A percentile compares a stretch with the other conserved stretches of the same genome.
phyloP scores from a whole-genome alignment of 2,329 filamentous ascomycete genomes.

The Penicillium sp. region DNA sequence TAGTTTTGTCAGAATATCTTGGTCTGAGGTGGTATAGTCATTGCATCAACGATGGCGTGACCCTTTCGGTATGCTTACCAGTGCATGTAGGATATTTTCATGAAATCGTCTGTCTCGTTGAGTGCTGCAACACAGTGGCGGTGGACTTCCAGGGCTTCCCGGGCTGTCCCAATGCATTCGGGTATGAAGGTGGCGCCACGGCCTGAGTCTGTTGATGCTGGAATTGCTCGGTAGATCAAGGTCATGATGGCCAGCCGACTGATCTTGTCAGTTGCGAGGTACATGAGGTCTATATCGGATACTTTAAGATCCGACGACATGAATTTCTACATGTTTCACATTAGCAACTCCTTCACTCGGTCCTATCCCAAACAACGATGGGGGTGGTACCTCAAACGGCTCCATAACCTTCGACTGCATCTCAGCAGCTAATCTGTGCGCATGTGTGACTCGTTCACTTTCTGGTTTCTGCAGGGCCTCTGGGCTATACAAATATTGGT shows the following conservation, averaged over 20 bases:
- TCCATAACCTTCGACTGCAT: constrained; percentile 31
- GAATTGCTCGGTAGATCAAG: constrained; percentile 44
- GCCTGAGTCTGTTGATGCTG: constrained; percentile 26
- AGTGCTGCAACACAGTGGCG: constrained; percentile 31
- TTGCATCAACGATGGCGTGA: background rate
- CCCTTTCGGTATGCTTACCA: constrained; percentile 27
- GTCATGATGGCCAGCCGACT: constrained; percentile 40
- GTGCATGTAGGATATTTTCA: constrained; percentile 38
- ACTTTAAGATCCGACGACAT: constrained; percentile 13
- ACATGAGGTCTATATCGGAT: constrained; percentile 30
- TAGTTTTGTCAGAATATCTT: background rate
- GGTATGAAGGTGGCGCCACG: constrained; percentile 34
- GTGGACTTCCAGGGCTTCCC: constrained; percentile 36
- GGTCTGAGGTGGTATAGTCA: background rate
- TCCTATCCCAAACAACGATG: background rate
- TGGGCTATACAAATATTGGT: constrained; percentile 56
- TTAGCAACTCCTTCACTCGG: background rate
- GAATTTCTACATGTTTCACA: constrained; percentile 11
- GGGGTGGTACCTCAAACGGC: constrained; percentile 30
- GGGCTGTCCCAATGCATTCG: constrained; percentile 41
- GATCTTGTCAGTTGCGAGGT: constrained; percentile 37
- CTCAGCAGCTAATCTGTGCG: constrained; percentile 29
- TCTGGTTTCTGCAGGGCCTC: constrained; percentile 31
- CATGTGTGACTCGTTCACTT: constrained; percentile 29
- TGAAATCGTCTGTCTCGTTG: constrained; percentile 27